Conservation (phyloP, 1,284 basidiomycete species). For the Trichosporon sp. region DNA sequence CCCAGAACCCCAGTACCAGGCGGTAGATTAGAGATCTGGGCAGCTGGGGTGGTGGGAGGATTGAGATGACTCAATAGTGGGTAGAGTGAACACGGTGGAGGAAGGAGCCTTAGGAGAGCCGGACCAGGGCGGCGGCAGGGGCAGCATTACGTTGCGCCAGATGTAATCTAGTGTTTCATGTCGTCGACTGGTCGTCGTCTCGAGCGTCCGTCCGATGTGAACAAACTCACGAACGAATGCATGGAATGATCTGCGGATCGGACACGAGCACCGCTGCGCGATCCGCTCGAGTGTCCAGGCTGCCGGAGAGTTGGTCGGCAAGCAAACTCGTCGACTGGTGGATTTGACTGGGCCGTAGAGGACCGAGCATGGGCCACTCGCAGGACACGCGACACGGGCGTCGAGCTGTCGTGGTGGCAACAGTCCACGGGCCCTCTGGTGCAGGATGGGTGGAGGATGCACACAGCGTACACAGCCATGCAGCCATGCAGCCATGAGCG, state of each 20-base stretch:
- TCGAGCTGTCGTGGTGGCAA: no score
- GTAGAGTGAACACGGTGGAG: neutral
- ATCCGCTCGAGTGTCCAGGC: neutral
- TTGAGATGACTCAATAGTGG: conserved; percentile 7
- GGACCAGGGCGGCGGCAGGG: conserved; percentile 5
- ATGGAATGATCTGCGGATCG: neutral
- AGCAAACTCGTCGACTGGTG: neutral
- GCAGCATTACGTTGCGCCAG: conserved; percentile 6
- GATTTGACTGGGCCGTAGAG: no score
- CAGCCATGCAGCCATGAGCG: neutral
- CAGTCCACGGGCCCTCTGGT: no score
- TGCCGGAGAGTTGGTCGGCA: neutral
- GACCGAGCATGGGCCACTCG: neutral
- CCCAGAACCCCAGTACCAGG: no score
- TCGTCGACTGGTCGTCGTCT: neutral
- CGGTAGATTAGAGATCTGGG: neutral
- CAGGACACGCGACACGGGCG: no score
- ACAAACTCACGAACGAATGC: conserved; percentile 6
- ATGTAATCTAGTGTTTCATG: conserved; percentile 9
- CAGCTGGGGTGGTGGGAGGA: neutral
- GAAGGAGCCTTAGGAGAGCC: neutral
- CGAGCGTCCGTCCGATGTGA: neutral
- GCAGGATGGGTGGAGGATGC: neutral
- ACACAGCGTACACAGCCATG: neutral
- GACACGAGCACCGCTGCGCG: no score